Percentiles rank a stretch among this genome's conserved stretches.
phyloP scores from a whole-genome alignment of 371 early-diverging fungal species.

The Batkoa obscura region DNA sequence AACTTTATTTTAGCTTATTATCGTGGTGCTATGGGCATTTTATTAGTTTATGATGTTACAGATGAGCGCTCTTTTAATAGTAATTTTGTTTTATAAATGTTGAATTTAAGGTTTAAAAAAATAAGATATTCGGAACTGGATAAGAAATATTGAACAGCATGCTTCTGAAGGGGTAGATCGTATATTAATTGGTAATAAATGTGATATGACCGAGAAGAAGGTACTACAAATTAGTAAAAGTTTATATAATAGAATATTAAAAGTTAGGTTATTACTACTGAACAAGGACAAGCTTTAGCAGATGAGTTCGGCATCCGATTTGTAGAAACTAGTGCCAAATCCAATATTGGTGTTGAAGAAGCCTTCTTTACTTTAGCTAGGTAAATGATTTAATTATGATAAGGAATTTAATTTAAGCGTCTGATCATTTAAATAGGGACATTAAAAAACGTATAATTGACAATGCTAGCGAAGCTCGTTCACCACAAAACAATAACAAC shows the following conservation, averaged over 20 bases:
- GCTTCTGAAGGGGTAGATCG: slow-evolving; percentile 94
- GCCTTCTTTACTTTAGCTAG: slow-evolving; percentile 93
- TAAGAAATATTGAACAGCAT: slow-evolving; percentile 94
- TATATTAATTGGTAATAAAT: slow-evolving; percentile 97
- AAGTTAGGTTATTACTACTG: slow-evolving; percentile 37
- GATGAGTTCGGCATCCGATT: slow-evolving; percentile 75
- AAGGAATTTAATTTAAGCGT: too few relatives aligned
- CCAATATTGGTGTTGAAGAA: slow-evolving; percentile 92
- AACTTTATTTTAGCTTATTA: slow-evolving; percentile 54
- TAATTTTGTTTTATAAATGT: slow-evolving; percentile 12
- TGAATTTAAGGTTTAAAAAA: background rate
- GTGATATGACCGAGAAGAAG: slow-evolving; percentile 81
- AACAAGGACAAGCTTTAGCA: slow-evolving; percentile 70
- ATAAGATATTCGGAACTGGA: slow-evolving; percentile 92
- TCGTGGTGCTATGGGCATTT: slow-evolving; percentile 98
- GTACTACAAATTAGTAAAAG: slow-evolving; percentile 19
- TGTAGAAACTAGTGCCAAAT: slow-evolving; percentile 92
- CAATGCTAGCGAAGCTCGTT: slow-evolving; percentile 18
- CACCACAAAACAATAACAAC: slow-evolving; percentile 7
- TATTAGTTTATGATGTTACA: slow-evolving; percentile 98
- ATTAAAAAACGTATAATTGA: slow-evolving; percentile 49
- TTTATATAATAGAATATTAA: slow-evolving; percentile 7
- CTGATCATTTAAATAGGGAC: slow-evolving; percentile 17
- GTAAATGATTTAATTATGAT: slow-evolving; percentile 17
- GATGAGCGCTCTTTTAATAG: slow-evolving; percentile 93